These are phyloP conservation scores for Mediolabrus comicus DNA, from an alignment of 108 stramenopile genomes.

Conservation along the genomic window DNA sequence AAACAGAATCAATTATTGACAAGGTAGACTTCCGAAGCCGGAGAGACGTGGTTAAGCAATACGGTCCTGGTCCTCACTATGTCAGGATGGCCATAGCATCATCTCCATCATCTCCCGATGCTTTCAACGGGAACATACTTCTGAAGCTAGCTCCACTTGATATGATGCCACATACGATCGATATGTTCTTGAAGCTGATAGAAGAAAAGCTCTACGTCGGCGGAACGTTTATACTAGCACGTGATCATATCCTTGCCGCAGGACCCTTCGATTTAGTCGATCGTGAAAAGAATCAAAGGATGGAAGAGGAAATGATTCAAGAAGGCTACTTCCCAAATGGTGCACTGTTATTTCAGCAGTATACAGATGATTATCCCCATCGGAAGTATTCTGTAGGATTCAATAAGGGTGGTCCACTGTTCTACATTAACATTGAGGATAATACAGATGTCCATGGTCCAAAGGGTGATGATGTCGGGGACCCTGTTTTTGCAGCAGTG, in stretches of 20 bases:
- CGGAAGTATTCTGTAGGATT: slow-evolving; percentile 75
- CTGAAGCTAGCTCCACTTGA: slow-evolving; percentile 39
- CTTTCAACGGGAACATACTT: slow-evolving; percentile 12
- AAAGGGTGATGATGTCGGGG: slow-evolving; percentile 26
- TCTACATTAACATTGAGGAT: slow-evolving; percentile 88
- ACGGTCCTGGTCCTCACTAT: slow-evolving; percentile 31
- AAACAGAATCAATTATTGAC: slow-evolving; percentile 2
- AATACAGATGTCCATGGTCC: slow-evolving; percentile 75
- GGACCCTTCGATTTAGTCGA: slow-evolving; percentile 19
- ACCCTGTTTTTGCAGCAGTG: slow-evolving; percentile 75
- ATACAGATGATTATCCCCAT: slow-evolving; percentile 71
- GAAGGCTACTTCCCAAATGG: slow-evolving; percentile 27
- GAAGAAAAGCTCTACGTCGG: slow-evolving; percentile 48
- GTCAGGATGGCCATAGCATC: slow-evolving; percentile 19
- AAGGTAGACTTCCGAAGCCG: slow-evolving; percentile 8
- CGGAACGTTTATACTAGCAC: slow-evolving; percentile 16
- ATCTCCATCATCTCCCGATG: not conserved
- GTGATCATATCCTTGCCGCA: slow-evolving; percentile 20
- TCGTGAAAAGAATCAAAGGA: slow-evolving; percentile 12
- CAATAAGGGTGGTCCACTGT: slow-evolving; percentile 70
- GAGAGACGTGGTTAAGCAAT: slow-evolving; percentile 17
- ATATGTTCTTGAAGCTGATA: slow-evolving; percentile 24
- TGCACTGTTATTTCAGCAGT: slow-evolving; percentile 60
- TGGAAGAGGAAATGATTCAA: slow-evolving; percentile 12
- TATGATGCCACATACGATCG: slow-evolving; percentile 40